Percentiles rank a stretch among this genome's conserved stretches.
These are phyloP conservation scores for Friedmanniomyces endolithicus DNA, from an alignment of 495 filamentous ascomycete genomes.

Conservation along the genomic window DNA sequence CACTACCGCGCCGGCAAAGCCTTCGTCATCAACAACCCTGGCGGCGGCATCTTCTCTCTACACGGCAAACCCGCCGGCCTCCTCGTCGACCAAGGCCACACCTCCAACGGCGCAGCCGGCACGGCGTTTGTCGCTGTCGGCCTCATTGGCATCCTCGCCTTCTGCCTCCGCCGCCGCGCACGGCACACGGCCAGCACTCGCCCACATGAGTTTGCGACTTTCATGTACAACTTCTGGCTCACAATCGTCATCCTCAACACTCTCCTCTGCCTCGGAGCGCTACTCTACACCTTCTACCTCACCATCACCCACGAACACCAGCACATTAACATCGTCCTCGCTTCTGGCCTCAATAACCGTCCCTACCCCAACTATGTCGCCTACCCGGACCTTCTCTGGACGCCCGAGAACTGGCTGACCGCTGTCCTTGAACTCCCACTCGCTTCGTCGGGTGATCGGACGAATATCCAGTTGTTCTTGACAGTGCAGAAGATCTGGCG, in stretches of 20 bases:
- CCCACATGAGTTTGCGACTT: background rate
- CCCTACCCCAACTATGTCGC: slow-evolving; percentile 18
- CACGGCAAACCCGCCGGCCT: slow-evolving; percentile 14
- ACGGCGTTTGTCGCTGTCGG: slow-evolving; percentile 12
- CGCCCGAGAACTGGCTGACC: slow-evolving; percentile 44
- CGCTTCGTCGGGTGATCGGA: slow-evolving; percentile 20
- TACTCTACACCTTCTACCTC: slow-evolving; percentile 10
- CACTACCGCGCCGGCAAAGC: slow-evolving; percentile 8
- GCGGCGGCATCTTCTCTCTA: slow-evolving; percentile 10
- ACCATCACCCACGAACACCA: slow-evolving; percentile 8
- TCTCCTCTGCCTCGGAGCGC: slow-evolving; percentile 3
- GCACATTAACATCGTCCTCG: slow-evolving; percentile 6
- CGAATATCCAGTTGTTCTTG: slow-evolving; percentile 33
- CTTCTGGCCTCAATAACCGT: slow-evolving; percentile 5
- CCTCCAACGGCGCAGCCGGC: slow-evolving; percentile 17
- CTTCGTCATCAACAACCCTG: slow-evolving; percentile 2
- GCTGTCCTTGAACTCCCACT: slow-evolving; percentile 39
- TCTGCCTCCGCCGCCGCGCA: slow-evolving; percentile 13
- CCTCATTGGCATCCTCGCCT: slow-evolving; percentile 7
- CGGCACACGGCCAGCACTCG: too few species aligned
- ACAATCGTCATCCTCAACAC: slow-evolving; percentile 1
- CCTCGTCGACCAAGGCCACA: slow-evolving; percentile 17
- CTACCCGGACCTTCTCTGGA: slow-evolving; percentile 40
- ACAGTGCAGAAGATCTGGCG: slow-evolving; percentile 39
- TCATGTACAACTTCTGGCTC: slow-evolving; percentile 15